Base-by-base conservation (phyloP, 1,139 yeast genomes). In the Suhomyces bokatorum region DNA sequence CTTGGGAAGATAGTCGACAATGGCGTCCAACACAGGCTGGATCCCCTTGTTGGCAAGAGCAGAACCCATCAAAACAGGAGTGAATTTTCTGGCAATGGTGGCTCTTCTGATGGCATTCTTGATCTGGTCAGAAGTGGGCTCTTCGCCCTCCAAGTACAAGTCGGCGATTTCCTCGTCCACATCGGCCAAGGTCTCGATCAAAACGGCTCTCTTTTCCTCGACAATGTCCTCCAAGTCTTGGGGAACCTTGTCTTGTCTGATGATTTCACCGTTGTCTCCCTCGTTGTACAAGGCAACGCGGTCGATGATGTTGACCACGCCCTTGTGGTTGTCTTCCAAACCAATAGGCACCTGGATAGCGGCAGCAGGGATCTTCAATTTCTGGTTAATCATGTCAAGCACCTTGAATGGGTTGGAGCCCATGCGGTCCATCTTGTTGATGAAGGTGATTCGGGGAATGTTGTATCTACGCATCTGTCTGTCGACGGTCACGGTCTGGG, bases 1-100 rank as follows among this genome's bases (percentile, higher is more conserved):
- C 66, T 91, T 85, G 40, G 99, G 99, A 60, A 93, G 79, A 66
- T 84, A 93, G 64, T 93, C 98, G 55, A 95, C 95, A 49, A 93
- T 97, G 34, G 98, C 93, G 66, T 93, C 97, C 57, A 93, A 78
- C 35, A 93, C 98, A 20, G 93, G 89, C 73, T 93, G 99, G 51
- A 93, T 78, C 67, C 97, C 97, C 56, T 85, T 87, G 70, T 93
- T 93, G 44, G 98, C 99, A 54, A 93, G 77, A 24, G 99, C 99
- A 42, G 98, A 89, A 30, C 99, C 99, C 98, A 93, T 93, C 56
- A 93, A 75, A 13, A 93, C 98, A n/a, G 99, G 99, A 17, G 98
- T 89, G 73, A 93, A 93, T 65, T 81, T 87, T 72, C 98, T 83
- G 32, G 91, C 96, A 69, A 93, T 91, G n/a, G 99, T 93, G 43